Conservation (phyloP, 2,329 filamentous ascomycete genomes). For the Thelonectria blattea region DNA sequence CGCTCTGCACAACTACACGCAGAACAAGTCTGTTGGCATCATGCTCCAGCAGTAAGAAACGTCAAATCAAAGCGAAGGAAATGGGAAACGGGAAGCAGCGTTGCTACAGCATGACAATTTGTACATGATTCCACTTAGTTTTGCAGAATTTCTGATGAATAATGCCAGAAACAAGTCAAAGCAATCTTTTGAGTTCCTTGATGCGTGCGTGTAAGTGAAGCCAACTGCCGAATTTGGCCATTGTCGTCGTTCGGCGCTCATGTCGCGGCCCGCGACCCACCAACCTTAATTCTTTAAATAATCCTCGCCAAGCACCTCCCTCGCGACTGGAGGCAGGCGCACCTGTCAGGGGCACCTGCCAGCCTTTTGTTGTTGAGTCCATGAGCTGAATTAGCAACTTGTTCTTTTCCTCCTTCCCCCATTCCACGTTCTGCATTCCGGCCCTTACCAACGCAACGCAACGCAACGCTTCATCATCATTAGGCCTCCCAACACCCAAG, state of each 20-base stretch:
- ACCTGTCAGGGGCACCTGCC: too few species aligned
- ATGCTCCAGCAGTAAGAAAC: constrained; percentile 31
- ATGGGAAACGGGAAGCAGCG: constrained; percentile 25
- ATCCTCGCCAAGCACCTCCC: background rate
- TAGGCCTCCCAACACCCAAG: too few species aligned
- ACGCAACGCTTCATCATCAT: too few species aligned
- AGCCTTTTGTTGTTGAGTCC: too few species aligned
- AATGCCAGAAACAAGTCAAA: constrained; percentile 29
- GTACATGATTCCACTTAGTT: constrained; percentile 34
- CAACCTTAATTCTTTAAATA: background rate
- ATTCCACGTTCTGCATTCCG: too few species aligned
- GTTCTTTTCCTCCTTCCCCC: too few species aligned
- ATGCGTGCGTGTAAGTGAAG: background rate
- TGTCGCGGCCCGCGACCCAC: background rate
- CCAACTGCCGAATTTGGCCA: background rate
- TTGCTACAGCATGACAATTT: constrained; percentile 32
- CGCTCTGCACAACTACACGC: constrained; percentile 62
- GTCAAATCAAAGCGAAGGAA: constrained; percentile 17
- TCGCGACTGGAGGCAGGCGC: too few species aligned
- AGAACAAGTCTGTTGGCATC: constrained; percentile 71
- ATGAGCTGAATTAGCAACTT: too few species aligned
- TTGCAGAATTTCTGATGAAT: constrained; percentile 25
- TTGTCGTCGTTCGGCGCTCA: background rate
- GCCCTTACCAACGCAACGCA: too few species aligned
- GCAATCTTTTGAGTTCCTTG: background rate